Percentiles rank a stretch among this genome's conserved stretches.
Evolutionary conservation across 106 monocot species (phyloP).

Genomic region (Dioscorea alata): DNA sequence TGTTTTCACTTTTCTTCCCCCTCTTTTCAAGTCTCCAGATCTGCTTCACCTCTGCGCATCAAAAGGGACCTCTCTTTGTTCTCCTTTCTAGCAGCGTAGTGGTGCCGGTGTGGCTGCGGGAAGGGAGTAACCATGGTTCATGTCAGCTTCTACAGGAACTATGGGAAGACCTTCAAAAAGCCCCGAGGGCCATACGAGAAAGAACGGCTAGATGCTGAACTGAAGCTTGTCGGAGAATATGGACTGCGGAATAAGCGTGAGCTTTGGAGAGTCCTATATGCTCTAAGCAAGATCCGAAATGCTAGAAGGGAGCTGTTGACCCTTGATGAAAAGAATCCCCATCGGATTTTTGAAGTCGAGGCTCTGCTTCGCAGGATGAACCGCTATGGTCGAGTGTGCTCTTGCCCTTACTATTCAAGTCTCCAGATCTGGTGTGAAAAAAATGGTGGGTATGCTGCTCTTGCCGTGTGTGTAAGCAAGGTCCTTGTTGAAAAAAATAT

Average conservation of each 20-base stretch:
- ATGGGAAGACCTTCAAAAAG: slow-evolving; percentile 98
- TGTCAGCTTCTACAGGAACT: too few species aligned
- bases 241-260: slow-evolving; percentile 88
- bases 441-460: too few species aligned
- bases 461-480: too few species aligned
- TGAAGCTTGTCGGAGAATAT: slow-evolving; percentile 94
- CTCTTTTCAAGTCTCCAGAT: too few species aligned
- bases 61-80: too few species aligned
- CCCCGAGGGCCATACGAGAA: slow-evolving; percentile 92
- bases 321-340: slow-evolving; percentile 79
- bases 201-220: slow-evolving; percentile 80
- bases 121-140: too few species aligned
- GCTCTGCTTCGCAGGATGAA: slow-evolving; percentile 79
- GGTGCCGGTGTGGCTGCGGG: too few species aligned
- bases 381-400: slow-evolving; percentile 85
- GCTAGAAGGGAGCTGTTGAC: slow-evolving; percentile 82
- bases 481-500: too few species aligned
- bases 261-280: slow-evolving; percentile 87
- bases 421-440: too few species aligned
- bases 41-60: too few species aligned
- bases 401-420: slow-evolving; percentile 75
- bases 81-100: too few species aligned
- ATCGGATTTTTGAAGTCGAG: slow-evolving; percentile 83
- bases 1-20: too few species aligned
- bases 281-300: slow-evolving; percentile 82